Conservation (phyloP, 148 eudicot genomes). For the Rhododendron williamsianum region DNA sequence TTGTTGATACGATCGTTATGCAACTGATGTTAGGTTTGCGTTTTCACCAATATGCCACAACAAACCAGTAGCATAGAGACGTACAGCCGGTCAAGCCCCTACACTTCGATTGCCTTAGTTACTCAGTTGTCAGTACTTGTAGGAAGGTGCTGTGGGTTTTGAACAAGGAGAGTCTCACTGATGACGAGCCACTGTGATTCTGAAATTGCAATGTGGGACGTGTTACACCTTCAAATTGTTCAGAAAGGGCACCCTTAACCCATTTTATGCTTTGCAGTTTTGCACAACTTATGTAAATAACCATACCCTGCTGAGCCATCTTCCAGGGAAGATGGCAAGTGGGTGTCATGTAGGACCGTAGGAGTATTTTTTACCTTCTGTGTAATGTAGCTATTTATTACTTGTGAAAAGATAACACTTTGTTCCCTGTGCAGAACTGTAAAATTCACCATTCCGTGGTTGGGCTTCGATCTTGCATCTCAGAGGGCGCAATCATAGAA, state of each 20-base stretch:
- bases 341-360: neutral
- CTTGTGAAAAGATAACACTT: neutral
- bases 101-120: neutral
- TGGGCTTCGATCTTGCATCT: constrained; percentile 90
- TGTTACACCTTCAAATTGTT: neutral
- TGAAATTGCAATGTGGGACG: neutral
- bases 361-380: neutral
- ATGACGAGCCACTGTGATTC: neutral
- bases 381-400: neutral
- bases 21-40: neutral
- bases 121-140: neutral
- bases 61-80: neutral
- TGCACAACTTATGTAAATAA: neutral
- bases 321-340: neutral
- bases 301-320: neutral
- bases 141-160: neutral
- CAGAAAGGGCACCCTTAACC: neutral
- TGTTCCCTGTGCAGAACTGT: constrained; percentile 56
- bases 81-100: neutral
- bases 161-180: neutral
- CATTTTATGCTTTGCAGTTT: neutral
- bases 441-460: constrained; percentile 94
- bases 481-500: constrained; percentile 91
- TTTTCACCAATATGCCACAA: neutral
- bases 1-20: neutral